These are phyloP conservation scores for Aspergillus texensis DNA, from an alignment of 2,329 filamentous ascomycete genomes.

Conservation along the genomic window DNA sequence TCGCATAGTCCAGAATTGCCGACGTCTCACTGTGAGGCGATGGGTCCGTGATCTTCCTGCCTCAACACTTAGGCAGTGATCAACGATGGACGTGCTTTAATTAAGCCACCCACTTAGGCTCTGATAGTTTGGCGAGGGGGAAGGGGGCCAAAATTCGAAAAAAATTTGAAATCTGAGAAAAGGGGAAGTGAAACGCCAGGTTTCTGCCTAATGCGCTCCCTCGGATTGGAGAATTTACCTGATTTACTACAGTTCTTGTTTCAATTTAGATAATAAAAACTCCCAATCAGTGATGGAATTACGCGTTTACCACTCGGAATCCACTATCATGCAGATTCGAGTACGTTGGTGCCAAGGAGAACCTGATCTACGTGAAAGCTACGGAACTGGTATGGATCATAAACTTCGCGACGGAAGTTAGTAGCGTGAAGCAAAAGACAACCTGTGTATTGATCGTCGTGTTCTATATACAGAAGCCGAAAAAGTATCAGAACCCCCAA, in stretches of 20 bases:
- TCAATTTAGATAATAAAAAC: background rate
- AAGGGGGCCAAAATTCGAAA: background rate
- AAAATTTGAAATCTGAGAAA: background rate
- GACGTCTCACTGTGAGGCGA: background rate
- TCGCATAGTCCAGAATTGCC: background rate
- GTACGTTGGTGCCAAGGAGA: background rate
- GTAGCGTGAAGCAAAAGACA: background rate
- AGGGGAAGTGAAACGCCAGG: background rate
- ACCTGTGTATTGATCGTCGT: constrained; percentile 1
- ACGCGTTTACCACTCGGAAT: background rate
- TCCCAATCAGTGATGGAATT: background rate
- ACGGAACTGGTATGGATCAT: background rate
- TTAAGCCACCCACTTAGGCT: background rate
- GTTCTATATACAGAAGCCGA: constrained; percentile 14
- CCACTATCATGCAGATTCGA: background rate
- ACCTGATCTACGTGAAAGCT: background rate
- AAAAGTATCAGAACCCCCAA: background rate
- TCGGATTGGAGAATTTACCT: background rate
- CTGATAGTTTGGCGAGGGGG: background rate
- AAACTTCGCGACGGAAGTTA: background rate
- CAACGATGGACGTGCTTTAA: background rate
- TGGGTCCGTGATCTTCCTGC: background rate
- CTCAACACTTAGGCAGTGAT: background rate
- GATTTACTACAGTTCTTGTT: background rate
- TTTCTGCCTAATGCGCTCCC: background rate